These are phyloP conservation scores for Lepiota subincarnata DNA, from an alignment of 768 basidiomycete genomes.

Conservation along the genomic window DNA sequence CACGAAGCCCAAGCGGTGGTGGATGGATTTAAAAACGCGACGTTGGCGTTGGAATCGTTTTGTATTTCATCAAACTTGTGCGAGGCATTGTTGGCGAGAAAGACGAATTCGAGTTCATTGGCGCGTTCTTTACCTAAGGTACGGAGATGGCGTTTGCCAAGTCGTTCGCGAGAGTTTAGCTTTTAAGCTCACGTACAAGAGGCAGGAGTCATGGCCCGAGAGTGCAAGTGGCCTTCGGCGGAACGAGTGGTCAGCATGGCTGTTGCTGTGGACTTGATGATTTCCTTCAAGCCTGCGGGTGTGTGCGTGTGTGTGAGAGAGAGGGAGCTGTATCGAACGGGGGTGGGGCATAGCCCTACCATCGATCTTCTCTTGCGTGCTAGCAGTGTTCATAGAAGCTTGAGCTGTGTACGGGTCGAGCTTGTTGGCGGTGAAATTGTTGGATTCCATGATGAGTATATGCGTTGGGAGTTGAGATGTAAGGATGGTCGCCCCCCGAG, in stretches of 20 bases:
- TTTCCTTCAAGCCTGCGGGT: constrained; percentile 53
- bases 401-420: constrained; percentile 75
- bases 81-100: constrained; percentile 71
- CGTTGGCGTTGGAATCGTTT: constrained; percentile 74
- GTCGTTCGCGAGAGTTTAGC: background rate
- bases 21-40: constrained; percentile 66
- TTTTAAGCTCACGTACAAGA: constrained; percentile 39
- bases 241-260: constrained; percentile 80
- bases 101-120: constrained; percentile 50
- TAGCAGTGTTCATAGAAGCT: constrained; percentile 53
- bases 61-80: constrained; percentile 75
- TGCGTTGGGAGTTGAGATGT: too few relatives aligned
- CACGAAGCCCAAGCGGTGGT: constrained; percentile 75
- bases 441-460: background rate
- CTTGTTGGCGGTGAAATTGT: constrained; percentile 19
- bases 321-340: constrained; percentile 11
- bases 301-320: background rate
- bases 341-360: constrained; percentile 29
- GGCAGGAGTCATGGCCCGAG: constrained; percentile 77
- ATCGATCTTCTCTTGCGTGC: constrained; percentile 62
- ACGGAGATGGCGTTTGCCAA: background rate
- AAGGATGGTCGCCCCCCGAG: too few relatives aligned
- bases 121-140: constrained; percentile 38
- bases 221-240: constrained; percentile 64
- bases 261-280: constrained; percentile 58